Percentiles rank a stretch among this genome's conserved stretches.
Conservation (phyloP, 2,329 filamentous ascomycete species). For the Cladosporium sp. region DNA sequence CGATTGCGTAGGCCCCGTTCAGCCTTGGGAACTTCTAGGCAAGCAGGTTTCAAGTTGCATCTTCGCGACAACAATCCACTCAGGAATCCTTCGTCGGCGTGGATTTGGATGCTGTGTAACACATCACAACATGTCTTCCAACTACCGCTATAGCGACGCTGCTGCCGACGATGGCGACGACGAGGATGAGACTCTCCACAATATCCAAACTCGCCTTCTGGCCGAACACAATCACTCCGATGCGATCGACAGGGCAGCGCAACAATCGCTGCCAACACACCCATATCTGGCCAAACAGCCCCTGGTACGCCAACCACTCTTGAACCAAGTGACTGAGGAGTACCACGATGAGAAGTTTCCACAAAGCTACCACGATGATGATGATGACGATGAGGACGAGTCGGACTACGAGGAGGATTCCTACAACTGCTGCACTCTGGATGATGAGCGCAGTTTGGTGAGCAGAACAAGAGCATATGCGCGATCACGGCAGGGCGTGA, state of each 20-base stretch:
- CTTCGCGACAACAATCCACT: no score
- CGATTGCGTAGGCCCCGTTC: no score
- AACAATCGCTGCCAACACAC: background rate
- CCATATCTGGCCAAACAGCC: background rate
- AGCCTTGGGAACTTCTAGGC: no score
- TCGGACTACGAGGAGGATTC: conserved; percentile 2
- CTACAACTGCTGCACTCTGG: background rate
- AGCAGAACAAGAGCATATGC: background rate
- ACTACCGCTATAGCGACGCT: conserved; percentile 4
- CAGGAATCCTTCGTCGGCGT: no score
- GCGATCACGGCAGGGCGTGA: background rate
- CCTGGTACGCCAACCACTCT: background rate
- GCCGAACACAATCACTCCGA: background rate
- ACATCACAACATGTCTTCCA: conserved; percentile 2
- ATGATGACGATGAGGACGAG: conserved; percentile 14
- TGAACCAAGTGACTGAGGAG: background rate
- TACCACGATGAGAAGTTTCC: conserved; percentile 2
- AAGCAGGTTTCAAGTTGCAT: no score
- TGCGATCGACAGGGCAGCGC: background rate
- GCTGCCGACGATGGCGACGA: background rate
- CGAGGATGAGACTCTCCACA: background rate
- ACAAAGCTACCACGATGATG: conserved; percentile 1
- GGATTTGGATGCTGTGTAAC: no score
- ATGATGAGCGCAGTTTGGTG: background rate
- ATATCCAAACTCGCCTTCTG: conserved; percentile 3